Conservation (phyloP, 805 yeast species). For the Priceomyces medius region DNA sequence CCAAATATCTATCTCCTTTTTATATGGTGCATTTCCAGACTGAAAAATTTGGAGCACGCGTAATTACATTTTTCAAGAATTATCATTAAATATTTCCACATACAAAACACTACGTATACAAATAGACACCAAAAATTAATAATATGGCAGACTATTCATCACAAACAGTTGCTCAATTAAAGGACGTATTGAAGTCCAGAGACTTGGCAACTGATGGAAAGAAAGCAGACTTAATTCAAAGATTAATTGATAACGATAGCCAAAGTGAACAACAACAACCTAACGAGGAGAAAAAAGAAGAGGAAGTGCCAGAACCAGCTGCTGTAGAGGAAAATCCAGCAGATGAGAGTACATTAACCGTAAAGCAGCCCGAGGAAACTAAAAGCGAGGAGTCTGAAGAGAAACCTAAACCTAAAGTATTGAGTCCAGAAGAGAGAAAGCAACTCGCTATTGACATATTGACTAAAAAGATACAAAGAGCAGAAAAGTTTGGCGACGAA, state of each 20-base stretch:
- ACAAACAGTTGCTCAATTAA: conserved; percentile 81
- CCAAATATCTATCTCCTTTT: neutral
- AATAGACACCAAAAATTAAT: neutral
- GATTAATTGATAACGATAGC: conserved; percentile 59
- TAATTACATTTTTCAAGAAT: conserved; percentile 2
- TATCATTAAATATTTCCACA: conserved; percentile 2
- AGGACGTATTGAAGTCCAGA: conserved; percentile 66
- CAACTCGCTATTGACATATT: conserved; percentile 65
- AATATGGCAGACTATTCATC: conserved; percentile 57
- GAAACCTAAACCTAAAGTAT: conserved; percentile 37
- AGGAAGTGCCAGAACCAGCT: conserved; percentile 17
- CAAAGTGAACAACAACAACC: conserved; percentile 5
- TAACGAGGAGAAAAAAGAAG: conserved; percentile 14
- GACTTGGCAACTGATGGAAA: conserved; percentile 73
- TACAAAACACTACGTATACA: too few species aligned
- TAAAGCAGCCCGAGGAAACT: conserved; percentile 10
- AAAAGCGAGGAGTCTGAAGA: conserved; percentile 17
- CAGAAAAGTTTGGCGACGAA: conserved; percentile 76
- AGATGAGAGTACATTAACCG: conserved; percentile 14
- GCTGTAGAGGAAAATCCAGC: conserved; percentile 10
- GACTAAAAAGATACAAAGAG: conserved; percentile 65
- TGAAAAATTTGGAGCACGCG: conserved; percentile 6
- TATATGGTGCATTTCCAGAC: too few species aligned
- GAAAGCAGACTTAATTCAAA: conserved; percentile 70
- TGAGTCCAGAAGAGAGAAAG: conserved; percentile 70